A percentile compares a stretch with the other conserved stretches of the same genome.
Evolutionary conservation across 805 yeast genomes (phyloP).

Genomic region (Brettanomyces nanus): DNA sequence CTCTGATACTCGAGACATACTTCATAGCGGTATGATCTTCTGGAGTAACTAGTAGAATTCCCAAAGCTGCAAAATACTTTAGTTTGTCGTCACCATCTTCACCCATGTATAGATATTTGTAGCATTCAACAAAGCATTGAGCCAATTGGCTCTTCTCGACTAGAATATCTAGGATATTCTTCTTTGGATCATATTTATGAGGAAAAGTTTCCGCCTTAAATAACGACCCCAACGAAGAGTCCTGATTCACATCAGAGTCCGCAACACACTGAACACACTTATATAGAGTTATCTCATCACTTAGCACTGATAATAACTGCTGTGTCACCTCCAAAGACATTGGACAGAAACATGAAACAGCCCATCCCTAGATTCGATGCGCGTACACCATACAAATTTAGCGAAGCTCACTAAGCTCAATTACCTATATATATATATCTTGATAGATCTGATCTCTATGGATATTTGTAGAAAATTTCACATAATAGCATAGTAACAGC

Average conservation of each 20-base stretch:
- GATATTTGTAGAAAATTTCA: too few species aligned
- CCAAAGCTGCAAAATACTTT: slow-evolving; percentile 14
- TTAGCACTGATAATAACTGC: neutral
- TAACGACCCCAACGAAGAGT: neutral
- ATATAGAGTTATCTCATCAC: neutral
- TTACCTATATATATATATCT: too few species aligned
- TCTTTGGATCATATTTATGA: neutral
- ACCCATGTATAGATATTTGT: slow-evolving; percentile 5
- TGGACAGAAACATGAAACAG: too few species aligned
- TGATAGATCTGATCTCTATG: too few species aligned
- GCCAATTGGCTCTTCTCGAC: slow-evolving; percentile 9
- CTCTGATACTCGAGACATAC: neutral
- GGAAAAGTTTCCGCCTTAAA: neutral
- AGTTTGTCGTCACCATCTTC: neutral
- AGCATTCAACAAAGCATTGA: slow-evolving; percentile 15
- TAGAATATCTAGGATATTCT: slow-evolving; percentile 8
- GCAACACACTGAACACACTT: neutral
- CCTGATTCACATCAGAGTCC: neutral
- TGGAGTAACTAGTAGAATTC: slow-evolving; percentile 21
- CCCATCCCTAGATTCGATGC: too few species aligned
- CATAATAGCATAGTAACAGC: too few species aligned
- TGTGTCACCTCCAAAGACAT: neutral
- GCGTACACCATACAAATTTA: too few species aligned
- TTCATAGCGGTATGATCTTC: slow-evolving; percentile 20
- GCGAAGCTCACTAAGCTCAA: too few species aligned